Conservation (phyloP, 148 eudicot genomes). For the Linanthus parryae region DNA sequence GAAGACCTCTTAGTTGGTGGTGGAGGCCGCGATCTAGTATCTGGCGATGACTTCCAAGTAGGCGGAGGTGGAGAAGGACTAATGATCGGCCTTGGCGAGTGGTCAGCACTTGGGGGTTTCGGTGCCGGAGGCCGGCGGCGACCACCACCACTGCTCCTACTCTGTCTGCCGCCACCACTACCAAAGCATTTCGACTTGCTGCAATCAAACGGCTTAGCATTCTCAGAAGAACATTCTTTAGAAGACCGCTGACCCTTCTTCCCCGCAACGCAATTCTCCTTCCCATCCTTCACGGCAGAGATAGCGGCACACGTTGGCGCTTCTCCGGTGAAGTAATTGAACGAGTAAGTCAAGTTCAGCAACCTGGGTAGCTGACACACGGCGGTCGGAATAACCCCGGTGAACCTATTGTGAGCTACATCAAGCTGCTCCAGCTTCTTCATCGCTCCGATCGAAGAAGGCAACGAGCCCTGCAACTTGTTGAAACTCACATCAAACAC, state of each 20-base stretch:
- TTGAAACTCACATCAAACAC: conserved; percentile 90
- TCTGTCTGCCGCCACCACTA: neutral
- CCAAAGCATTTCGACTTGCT: conserved; percentile 27
- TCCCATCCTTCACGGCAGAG: conserved; percentile 16
- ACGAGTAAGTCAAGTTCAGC: conserved; percentile 70
- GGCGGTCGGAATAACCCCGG: conserved; percentile 49
- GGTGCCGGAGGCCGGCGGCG: conserved; percentile 2
- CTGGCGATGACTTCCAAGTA: conserved; percentile 22
- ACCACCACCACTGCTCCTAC: neutral
- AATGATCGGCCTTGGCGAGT: conserved; percentile 7
- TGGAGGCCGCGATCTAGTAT: conserved; percentile 21
- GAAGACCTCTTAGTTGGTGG: conserved; percentile 14
- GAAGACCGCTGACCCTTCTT: conserved; percentile 39
- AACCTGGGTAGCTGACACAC: conserved; percentile 50
- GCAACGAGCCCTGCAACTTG: conserved; percentile 49
- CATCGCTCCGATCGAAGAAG: conserved; percentile 32
- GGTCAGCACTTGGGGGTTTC: conserved; percentile 11
- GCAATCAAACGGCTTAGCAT: conserved; percentile 56
- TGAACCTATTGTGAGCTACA: conserved; percentile 66
- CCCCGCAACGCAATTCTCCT: conserved; percentile 59
- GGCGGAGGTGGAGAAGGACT: conserved; percentile 26
- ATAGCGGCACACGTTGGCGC: conserved; percentile 43
- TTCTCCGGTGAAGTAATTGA: conserved; percentile 63
- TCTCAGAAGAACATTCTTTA: conserved; percentile 40
- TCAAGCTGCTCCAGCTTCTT: conserved; percentile 60